Conservation (phyloP, 2,329 filamentous ascomycete species). For the Aspergillus tamarii region DNA sequence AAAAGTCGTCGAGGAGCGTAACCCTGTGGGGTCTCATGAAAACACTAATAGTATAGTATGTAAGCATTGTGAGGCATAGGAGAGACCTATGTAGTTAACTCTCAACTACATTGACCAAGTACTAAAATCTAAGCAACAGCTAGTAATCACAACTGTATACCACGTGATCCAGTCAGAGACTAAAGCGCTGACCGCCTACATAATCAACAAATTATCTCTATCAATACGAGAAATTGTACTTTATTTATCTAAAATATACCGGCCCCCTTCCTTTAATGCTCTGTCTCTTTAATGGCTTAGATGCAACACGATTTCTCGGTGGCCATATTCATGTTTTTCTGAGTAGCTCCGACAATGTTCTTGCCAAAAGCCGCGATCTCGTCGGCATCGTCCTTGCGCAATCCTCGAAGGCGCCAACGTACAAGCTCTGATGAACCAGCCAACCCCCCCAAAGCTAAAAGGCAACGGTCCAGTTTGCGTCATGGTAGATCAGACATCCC, state of each 20-base stretch:
- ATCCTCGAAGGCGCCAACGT: conserved; percentile 44
- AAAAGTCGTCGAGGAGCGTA: conserved; percentile 15
- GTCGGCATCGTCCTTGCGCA: conserved; percentile 34
- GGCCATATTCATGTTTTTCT: neutral
- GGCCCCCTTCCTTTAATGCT: neutral
- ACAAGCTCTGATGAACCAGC: conserved; percentile 49
- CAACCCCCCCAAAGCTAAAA: conserved; percentile 50
- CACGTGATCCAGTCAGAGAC: neutral
- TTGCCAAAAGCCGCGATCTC: conserved; percentile 37
- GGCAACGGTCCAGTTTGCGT: conserved; percentile 49
- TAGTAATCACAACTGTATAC: neutral
- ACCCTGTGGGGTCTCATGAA: conserved; percentile 20
- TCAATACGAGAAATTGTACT: neutral
- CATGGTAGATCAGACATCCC: conserved; percentile 37
- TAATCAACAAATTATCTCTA: conserved; percentile 4
- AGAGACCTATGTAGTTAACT: neutral
- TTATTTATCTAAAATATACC: neutral
- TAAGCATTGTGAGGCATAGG: conserved; percentile 11
- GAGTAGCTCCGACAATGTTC: conserved; percentile 37
- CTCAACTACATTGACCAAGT: neutral
- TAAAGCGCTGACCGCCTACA: conserved; percentile 11
- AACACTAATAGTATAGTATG: conserved; percentile 15
- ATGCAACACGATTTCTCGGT: too few species aligned
- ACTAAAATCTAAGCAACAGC: neutral
- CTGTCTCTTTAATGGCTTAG: neutral